Evolutionary conservation across 1,139 yeast genomes (phyloP), one percentile per base, ranked within the genome.

Genomic region (Scheffersomyces titani): DNA sequence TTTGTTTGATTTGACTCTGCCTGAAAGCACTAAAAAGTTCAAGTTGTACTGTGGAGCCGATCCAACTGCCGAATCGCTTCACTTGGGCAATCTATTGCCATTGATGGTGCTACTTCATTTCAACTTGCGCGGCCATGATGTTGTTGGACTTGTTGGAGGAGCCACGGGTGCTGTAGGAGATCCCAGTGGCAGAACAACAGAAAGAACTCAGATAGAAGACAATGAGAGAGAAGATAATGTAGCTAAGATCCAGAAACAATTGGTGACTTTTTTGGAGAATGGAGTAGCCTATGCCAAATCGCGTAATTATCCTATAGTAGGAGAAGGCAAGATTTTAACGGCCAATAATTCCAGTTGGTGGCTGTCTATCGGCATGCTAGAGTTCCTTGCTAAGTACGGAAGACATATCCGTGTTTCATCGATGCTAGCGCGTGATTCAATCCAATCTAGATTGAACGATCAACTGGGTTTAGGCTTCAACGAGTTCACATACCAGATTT

Each of bases 161-260:
- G 99, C 98, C 9, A 94, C 99, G 0, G 98, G 98, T 3, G 84
- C 85, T 18, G 97, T 94, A 1, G 99, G 99, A 5, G 99, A 94
- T 70, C 99, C 99, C 1, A 91, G 97, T 57, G 99, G 99, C 0
- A 80, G 98, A 64, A 75, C 81, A 1, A 84, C 92, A 0, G 98
- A 92, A 66, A 80, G 99, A 58, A 70, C 75, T 3, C 77, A 74
- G 11, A 79, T 93, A 75, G 86, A 78, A 16, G 77, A 76, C 1
- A 69, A 74, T 1, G 81, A 77, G 19, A 76, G 96, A 54, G 65
- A 75, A 47, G 72, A 71, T n/a, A 94, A 94, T 69, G 86, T 90
- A 16, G 63, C 63, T 0, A 73, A 76, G 19, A 91, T 94, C 54
- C 80, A 85, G 49, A 52, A 55, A 0, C 99, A 96, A 68, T 80